These are phyloP conservation scores for Boletellus ananiceps DNA, from an alignment of 768 basidiomycete species.

Conservation along the genomic window DNA sequence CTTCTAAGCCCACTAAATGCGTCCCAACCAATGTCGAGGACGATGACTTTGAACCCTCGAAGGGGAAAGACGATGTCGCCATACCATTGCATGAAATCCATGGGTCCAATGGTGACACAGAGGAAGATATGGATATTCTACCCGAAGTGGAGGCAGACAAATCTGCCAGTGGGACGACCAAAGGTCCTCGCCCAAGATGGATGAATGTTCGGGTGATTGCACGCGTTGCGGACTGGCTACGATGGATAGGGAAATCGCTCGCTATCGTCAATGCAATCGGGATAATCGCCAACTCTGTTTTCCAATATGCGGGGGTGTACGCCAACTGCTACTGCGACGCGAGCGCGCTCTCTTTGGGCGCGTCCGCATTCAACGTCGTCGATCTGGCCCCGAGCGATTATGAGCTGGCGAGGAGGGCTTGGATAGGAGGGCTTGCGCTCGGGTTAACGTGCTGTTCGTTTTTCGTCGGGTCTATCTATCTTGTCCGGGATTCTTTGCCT, in stretches of 20 bases:
- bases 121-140: neutral
- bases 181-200: neutral
- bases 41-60: neutral
- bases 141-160: neutral
- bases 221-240: slow-evolving; percentile 14
- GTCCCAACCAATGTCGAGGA: neutral
- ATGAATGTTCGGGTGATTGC: neutral
- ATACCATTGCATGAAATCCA: neutral
- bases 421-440: slow-evolving; percentile 36
- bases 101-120: too few species aligned
- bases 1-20: too few species aligned
- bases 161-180: neutral
- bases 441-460: slow-evolving; percentile 19
- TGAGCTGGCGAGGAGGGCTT: slow-evolving; percentile 25
- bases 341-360: slow-evolving; percentile 18
- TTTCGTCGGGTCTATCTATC: slow-evolving; percentile 28
- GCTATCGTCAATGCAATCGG: slow-evolving; percentile 27
- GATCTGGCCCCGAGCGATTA: slow-evolving; percentile 13
- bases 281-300: slow-evolving; percentile 23
- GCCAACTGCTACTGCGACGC: slow-evolving; percentile 30
- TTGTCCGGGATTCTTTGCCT: slow-evolving; percentile 23
- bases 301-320: slow-evolving; percentile 29
- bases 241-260: slow-evolving; percentile 26
- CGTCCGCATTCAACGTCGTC: slow-evolving; percentile 31
- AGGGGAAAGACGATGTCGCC: neutral